Conservation (phyloP, 2,329 filamentous ascomycete genomes). For the Sclerotinia subarctica region DNA sequence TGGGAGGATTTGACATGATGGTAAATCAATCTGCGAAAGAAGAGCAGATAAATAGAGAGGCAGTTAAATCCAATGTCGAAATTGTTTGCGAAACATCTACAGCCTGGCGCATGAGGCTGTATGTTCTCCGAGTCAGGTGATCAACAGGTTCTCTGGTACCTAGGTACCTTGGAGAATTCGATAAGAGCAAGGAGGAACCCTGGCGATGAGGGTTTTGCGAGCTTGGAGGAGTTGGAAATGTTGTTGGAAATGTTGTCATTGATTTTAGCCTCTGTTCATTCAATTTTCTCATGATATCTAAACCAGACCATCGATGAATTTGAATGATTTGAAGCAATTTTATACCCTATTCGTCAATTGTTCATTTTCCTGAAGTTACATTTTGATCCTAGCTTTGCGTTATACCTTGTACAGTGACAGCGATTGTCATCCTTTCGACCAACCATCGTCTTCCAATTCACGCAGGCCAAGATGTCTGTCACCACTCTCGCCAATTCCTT, state of each 20-base stretch:
- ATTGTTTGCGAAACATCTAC: conserved; percentile 19
- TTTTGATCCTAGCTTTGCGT: conserved; percentile 5
- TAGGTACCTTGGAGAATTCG: neutral
- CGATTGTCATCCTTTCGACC: conserved; percentile 1
- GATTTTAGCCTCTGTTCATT: neutral
- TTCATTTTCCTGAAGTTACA: conserved; percentile 1
- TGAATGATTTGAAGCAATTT: neutral
- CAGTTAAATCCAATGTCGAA: neutral
- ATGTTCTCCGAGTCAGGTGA: neutral
- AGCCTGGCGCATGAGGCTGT: conserved; percentile 23
- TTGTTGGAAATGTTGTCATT: neutral
- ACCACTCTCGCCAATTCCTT: conserved; percentile 58
- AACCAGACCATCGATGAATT: neutral
- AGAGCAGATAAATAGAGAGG: conserved; percentile 10
- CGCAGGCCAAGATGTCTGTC: conserved; percentile 31
- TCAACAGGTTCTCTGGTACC: neutral
- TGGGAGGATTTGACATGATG: conserved; percentile 35
- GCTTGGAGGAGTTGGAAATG: neutral
- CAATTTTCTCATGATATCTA: neutral
- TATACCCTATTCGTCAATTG: neutral
- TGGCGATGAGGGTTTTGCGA: conserved; percentile 5
- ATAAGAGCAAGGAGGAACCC: neutral
- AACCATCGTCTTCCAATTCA: conserved; percentile 1
- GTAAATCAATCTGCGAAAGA: neutral
- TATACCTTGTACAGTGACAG: neutral